Base-by-base conservation (phyloP, 768 basidiomycete species). In the Chalciporus chontae region DNA sequence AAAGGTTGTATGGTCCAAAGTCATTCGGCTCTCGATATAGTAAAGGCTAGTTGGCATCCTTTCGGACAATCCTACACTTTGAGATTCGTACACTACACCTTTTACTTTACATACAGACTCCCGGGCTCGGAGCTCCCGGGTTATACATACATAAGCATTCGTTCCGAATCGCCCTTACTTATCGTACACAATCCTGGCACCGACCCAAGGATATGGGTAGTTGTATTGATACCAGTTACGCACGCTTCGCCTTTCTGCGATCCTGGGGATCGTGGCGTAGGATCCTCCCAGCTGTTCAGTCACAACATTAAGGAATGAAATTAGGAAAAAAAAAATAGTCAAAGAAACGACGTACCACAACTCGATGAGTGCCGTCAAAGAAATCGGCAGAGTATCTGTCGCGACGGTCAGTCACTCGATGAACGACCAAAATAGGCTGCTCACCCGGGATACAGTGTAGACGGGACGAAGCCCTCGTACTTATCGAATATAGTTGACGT, bases 171-270 rank as follows among this genome's bases (percentile, higher is more conserved):
- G 34, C 15, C 42, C 41, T 56, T 49, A 67, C 8, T 67, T 41
- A 50, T 86, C 78, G 54, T 85, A 87, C 26, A 67, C 85, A 14
- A 88, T 68, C 19, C 85, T 69, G 5, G 79, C 96, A 17, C 91
- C 89, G 45, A 85, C 75, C 84, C 93, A 97, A 3, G 93, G 73
- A 65, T 89, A 98, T 1, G 87, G 84, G 55, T 99, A 98, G 62
- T 87, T 92, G 56, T 81, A 77, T 69, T 94, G 92, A 68, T 91
- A 94, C 80, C 85, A 97, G 73, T 98, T 99, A 50, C 90, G 77
- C 63, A 95, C 66, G 3, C 84, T 77, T 43, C 80, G 77, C 39
- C 94, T 76, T 56, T 84, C 85, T 0, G 87, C 81, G 37, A 95
- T 78, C 24, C 85, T 81, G 5, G 94, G 92, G 49, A 89, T 80